phyloP scores from a whole-genome alignment of 345 rosid species.

The Citrus medica region DNA sequence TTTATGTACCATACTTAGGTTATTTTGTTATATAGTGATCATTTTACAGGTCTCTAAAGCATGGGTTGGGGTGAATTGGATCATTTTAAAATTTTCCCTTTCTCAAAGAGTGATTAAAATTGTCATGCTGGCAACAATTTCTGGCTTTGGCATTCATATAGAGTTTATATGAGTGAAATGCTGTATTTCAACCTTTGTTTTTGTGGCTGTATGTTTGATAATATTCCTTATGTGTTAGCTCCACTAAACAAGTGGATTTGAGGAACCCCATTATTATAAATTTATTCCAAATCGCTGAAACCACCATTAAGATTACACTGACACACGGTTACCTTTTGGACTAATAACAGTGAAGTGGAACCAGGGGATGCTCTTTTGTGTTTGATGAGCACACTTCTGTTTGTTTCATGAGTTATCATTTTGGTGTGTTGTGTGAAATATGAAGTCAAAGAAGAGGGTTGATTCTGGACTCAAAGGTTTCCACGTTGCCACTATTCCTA shows the following conservation, averaged over 20 bases:
- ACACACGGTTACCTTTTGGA: conserved; percentile 10
- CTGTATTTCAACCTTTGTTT: not conserved
- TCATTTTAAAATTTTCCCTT: not conserved
- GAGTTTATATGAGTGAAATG: not conserved
- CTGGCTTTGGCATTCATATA: not conserved
- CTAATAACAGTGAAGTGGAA: conserved; percentile 32
- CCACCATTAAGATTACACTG: conserved; percentile 8
- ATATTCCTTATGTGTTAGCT: not conserved
- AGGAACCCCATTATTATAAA: not conserved
- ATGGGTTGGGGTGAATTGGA: not conserved
- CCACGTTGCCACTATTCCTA: conserved; percentile 58
- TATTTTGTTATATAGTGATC: not conserved
- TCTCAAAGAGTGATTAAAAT: not conserved
- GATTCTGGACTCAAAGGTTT: conserved; percentile 52
- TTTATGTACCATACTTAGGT: not conserved
- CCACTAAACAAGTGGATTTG: conserved; percentile 3
- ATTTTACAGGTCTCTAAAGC: not conserved
- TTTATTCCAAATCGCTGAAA: not conserved
- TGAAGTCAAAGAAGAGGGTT: conserved; percentile 79
- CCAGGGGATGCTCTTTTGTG: conserved; percentile 18
- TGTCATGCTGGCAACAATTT: not conserved
- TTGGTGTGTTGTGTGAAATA: conserved; percentile 45
- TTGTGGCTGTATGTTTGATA: not conserved
- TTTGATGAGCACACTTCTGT: conserved; percentile 10
- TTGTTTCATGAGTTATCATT: conserved; percentile 25